phyloP scores from a whole-genome alignment of 805 yeast genomes.

The Geotrichum ghanense region DNA sequence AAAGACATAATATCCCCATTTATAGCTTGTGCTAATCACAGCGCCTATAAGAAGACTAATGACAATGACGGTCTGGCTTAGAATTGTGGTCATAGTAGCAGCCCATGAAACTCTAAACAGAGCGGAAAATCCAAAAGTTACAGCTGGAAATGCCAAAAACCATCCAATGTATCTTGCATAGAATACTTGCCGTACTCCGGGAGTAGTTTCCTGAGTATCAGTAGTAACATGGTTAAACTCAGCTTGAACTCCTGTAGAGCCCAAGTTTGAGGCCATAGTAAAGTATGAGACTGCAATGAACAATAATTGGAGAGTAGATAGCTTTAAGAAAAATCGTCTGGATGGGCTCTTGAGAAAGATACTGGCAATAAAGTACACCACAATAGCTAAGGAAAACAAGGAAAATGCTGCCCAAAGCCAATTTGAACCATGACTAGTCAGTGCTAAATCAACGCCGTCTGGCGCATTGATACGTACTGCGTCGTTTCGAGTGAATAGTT shows the following conservation, averaged over 20 bases:
- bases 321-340: constrained; percentile 28
- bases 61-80: constrained; percentile 37
- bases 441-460: constrained; percentile 34
- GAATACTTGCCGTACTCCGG: constrained; percentile 39
- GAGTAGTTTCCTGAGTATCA: constrained; percentile 16
- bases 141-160: constrained; percentile 43
- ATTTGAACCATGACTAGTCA: constrained; percentile 50
- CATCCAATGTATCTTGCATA: constrained; percentile 46
- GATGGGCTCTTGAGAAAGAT: constrained; percentile 19
- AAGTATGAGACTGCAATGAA: constrained; percentile 39
- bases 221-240: constrained; percentile 40
- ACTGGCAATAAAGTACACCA: constrained; percentile 16
- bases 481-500: constrained; percentile 6
- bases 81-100: constrained; percentile 23
- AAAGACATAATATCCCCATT: constrained; percentile 60
- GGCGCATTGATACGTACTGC: constrained; percentile 34
- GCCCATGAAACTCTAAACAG: constrained; percentile 24
- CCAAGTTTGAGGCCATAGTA: constrained; percentile 47
- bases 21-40: constrained; percentile 43
- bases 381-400: constrained; percentile 31
- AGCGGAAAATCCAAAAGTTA: constrained; percentile 27
- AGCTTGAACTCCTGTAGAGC: constrained; percentile 36
- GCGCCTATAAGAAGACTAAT: constrained; percentile 46
- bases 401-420: constrained; percentile 59
- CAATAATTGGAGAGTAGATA: constrained; percentile 32